phyloP scores from a whole-genome alignment of 2,329 filamentous ascomycete species.

The Trichoderma gracile region DNA sequence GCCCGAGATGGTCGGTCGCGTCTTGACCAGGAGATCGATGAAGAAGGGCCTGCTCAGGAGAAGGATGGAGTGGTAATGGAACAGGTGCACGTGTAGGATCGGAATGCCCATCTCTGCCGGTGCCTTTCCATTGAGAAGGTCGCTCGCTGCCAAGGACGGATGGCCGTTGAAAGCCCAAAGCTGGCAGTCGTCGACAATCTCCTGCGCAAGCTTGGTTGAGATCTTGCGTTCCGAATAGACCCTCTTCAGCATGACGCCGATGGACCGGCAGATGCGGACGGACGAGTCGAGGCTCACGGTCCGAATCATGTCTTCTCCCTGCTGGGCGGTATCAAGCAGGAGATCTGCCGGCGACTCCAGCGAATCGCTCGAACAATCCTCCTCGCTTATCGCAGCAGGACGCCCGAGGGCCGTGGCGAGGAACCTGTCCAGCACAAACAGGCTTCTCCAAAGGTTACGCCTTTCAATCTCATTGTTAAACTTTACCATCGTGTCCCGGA shows the following conservation, averaged over 20 bases:
- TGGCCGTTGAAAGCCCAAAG: slow-evolving; percentile 40
- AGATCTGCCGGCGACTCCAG: slow-evolving; percentile 32
- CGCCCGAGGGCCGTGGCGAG: slow-evolving; percentile 63
- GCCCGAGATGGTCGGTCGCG: slow-evolving; percentile 29
- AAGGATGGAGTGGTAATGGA: slow-evolving; percentile 64
- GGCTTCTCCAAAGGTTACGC: slow-evolving; percentile 62
- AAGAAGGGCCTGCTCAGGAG: slow-evolving; percentile 66
- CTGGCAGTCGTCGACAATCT: slow-evolving; percentile 48
- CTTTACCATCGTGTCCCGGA: slow-evolving; percentile 55
- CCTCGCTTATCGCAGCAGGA: slow-evolving; percentile 61
- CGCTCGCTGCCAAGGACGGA: slow-evolving; percentile 49
- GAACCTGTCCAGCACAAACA: slow-evolving; percentile 66
- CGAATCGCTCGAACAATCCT: slow-evolving; percentile 58
- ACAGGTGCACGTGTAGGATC: slow-evolving; percentile 62
- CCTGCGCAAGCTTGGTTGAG: slow-evolving; percentile 57
- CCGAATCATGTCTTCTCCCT: slow-evolving; percentile 7
- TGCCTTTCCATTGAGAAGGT: slow-evolving; percentile 16
- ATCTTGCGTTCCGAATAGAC: slow-evolving; percentile 62
- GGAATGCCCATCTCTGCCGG: slow-evolving; percentile 51
- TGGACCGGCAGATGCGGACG: slow-evolving; percentile 58
- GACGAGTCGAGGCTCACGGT: slow-evolving; percentile 52
- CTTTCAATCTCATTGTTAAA: slow-evolving; percentile 47
- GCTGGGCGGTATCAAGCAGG: background rate
- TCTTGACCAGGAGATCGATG: slow-evolving; percentile 54
- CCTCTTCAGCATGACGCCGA: slow-evolving; percentile 59